Base-by-base conservation (phyloP, 305 asterid genomes). In the Rubia tinctorum region DNA sequence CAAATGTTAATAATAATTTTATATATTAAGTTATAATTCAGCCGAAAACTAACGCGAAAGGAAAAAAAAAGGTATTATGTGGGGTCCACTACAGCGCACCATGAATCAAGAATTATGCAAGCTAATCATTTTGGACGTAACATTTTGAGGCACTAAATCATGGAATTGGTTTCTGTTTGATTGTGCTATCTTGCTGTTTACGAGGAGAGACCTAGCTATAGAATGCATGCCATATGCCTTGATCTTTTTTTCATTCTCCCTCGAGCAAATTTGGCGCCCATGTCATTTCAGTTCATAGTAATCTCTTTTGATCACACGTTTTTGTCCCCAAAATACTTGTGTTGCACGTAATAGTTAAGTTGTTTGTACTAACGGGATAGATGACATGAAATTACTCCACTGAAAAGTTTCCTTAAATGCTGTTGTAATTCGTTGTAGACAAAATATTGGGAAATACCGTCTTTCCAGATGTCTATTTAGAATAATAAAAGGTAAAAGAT, bases 51-150 rank as follows among this genome's bases (percentile, higher is more conserved):
- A 30, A 30, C n/a, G n/a, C 13, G 55, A 14, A 40, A 40, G 8
- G 37, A 56, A 67, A 34, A 43, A n/a, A 20, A 66, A 13, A 45
- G 15, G 44, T n/a, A 40, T 40, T 62, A 18, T 2, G 9, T 42
- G 22, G 55, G 53, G 58, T 1, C 37, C 30, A 7, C 30, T 13
- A 15, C 1, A 51, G 53, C 18, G 1, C 40, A 30, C 68, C 7
- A 63, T 1, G 49, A 15, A 66, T 66, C 30, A 18, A 2, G 20
- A 66, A 18, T 27, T 53, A n/a, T 53, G 59, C 18, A 62, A 37
- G 18, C 44, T 66, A 39, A 66, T 66, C 70, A 66, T 15, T 39
- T 66, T 66, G 70, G 70, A 66, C 18, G 70, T 66, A 40, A 66
- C 70, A 66, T 40, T 65, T 66, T n/a, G 70, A 53, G 70, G n/a